A percentile compares a stretch with the other conserved stretches of the same genome.
phyloP scores from a whole-genome alignment of 148 eudicot genomes.

The Vaccinium corymbosum region DNA sequence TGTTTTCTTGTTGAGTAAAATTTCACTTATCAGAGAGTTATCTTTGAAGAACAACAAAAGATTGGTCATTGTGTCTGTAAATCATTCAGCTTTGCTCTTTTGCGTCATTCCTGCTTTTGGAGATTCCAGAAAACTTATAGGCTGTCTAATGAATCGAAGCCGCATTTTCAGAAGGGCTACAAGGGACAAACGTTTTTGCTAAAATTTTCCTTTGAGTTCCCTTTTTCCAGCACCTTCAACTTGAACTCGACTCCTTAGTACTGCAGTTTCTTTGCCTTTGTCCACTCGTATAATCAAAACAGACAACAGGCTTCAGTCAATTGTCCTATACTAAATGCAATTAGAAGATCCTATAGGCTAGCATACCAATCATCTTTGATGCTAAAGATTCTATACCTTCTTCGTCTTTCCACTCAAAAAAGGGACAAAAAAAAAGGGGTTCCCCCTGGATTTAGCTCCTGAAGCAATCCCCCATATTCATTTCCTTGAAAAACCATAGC shows the following conservation, averaged over 20 bases:
- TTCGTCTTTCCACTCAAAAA: not conserved
- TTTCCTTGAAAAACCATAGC: not conserved
- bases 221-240: not conserved
- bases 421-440: not conserved
- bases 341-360: not conserved
- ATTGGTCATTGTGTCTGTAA: not conserved
- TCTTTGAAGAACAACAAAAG: slow-evolving; percentile 2
- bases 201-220: not conserved
- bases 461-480: not conserved
- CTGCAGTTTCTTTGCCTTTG: not conserved
- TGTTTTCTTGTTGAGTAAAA: not conserved
- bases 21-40: not conserved
- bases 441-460: not conserved
- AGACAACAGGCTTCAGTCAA: too few relatives aligned
- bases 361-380: not conserved
- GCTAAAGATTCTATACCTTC: not conserved
- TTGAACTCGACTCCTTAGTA: not conserved
- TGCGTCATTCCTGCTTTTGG: slow-evolving; percentile 5
- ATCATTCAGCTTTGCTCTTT: not conserved
- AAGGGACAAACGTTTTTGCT: not conserved
- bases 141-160: not conserved
- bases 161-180: not conserved
- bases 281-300: not conserved
- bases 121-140: not conserved
- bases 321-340: not conserved